Evolutionary conservation across 2,329 filamentous ascomycete genomes (phyloP).

Genomic region (Parastagonospora nodorum): DNA sequence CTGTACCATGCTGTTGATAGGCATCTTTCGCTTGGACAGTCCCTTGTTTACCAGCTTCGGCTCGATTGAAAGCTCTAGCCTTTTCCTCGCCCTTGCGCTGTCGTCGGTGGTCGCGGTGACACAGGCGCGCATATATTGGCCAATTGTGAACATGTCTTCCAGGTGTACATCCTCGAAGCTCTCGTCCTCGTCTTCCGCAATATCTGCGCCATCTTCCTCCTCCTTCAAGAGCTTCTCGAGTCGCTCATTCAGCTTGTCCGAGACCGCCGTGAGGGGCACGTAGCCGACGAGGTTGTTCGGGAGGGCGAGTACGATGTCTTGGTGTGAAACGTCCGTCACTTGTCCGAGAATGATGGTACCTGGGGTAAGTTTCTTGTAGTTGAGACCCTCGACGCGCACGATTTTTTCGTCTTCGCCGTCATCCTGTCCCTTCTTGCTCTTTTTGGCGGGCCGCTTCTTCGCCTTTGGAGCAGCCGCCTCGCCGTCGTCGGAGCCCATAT

Average conservation of each 20-base stretch:
- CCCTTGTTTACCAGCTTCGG: slow-evolving; percentile 79
- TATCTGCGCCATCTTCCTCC: slow-evolving; percentile 61
- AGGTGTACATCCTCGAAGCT: slow-evolving; percentile 69
- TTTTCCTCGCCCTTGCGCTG: slow-evolving; percentile 70
- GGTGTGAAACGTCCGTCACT: slow-evolving; percentile 76
- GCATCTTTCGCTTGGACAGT: slow-evolving; percentile 72
- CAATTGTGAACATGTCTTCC: slow-evolving; percentile 74
- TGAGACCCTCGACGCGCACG: slow-evolving; percentile 82
- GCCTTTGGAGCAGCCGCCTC: slow-evolving; percentile 51
- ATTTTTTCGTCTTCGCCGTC: slow-evolving; percentile 51
- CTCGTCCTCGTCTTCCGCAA: slow-evolving; percentile 54
- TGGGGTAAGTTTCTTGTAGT: slow-evolving; percentile 85
- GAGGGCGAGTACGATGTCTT: slow-evolving; percentile 79
- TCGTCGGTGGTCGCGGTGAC: slow-evolving; percentile 80
- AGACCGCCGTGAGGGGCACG: slow-evolving; percentile 90
- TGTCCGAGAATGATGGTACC: slow-evolving; percentile 89
- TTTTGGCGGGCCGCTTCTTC: slow-evolving; percentile 57
- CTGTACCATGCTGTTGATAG: slow-evolving; percentile 79
- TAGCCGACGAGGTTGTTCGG: slow-evolving; percentile 94
- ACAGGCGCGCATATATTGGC: slow-evolving; percentile 85
- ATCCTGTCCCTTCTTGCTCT: slow-evolving; percentile 46
- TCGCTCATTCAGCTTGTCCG: slow-evolving; percentile 74
- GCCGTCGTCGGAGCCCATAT: slow-evolving; percentile 48
- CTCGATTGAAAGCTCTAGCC: slow-evolving; percentile 84
- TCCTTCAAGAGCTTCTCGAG: slow-evolving; percentile 71